Evolutionary conservation across 768 basidiomycete genomes (phyloP).

Genomic region (Leucocoprinus birnbaumii): DNA sequence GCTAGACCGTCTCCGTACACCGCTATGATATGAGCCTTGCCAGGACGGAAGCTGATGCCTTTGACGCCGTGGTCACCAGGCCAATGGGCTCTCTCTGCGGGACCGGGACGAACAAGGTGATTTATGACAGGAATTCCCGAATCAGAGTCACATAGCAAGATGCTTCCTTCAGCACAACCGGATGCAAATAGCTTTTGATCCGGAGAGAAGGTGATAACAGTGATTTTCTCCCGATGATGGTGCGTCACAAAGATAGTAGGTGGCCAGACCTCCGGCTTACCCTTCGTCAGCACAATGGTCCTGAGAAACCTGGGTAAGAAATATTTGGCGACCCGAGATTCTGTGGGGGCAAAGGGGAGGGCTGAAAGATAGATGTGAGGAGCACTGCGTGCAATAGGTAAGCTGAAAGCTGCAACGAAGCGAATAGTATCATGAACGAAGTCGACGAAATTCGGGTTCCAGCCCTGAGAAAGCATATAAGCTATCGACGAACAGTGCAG

Average conservation of each 20-base stretch:
- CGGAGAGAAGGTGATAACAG: conserved; percentile 14
- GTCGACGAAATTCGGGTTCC: neutral
- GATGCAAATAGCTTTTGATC: conserved; percentile 23
- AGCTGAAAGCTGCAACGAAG: conserved; percentile 17
- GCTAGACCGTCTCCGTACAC: no score
- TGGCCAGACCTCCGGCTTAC: conserved; percentile 18
- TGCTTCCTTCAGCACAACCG: conserved; percentile 22
- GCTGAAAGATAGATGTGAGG: conserved; percentile 26
- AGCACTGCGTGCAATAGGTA: conserved; percentile 17
- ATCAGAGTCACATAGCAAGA: conserved; percentile 18
- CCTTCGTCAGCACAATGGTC: conserved; percentile 10
- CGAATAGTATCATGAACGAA: conserved; percentile 18
- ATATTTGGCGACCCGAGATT: conserved; percentile 14
- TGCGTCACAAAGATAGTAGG: no score
- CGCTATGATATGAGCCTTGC: no score
- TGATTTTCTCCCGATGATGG: no score
- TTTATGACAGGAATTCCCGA: no score
- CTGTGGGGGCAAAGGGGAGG: conserved; percentile 23
- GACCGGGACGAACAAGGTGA: no score
- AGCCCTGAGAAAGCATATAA: neutral
- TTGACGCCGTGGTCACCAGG: no score
- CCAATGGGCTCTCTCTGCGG: no score
- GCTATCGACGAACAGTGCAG: neutral
- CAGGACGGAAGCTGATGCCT: no score
- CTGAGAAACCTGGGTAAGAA: conserved; percentile 14